These are phyloP conservation scores for Protomyces inouyei DNA, from an alignment of 1,139 yeast species.

Conservation along the genomic window DNA sequence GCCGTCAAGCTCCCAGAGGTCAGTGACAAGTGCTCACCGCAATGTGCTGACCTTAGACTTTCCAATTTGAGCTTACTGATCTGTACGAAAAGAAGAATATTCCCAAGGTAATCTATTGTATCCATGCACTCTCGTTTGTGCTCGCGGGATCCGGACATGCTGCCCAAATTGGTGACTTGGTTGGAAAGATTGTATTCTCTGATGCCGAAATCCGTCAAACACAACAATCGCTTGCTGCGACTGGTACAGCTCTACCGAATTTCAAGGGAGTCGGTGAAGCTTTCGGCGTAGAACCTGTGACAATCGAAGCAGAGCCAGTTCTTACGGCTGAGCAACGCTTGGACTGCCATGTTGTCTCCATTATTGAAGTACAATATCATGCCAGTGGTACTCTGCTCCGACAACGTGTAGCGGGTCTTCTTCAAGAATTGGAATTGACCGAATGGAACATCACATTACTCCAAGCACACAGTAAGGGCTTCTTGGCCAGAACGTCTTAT, in stretches of 20 bases:
- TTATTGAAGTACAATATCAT: slow-evolving; percentile 42
- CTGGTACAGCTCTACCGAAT: slow-evolving; percentile 44
- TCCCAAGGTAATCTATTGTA: slow-evolving; percentile 89
- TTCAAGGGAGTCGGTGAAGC: slow-evolving; percentile 44
- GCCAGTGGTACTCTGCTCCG: slow-evolving; percentile 31
- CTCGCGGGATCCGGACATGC: slow-evolving; percentile 53
- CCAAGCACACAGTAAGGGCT: slow-evolving; percentile 40
- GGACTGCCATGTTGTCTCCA: slow-evolving; percentile 32
- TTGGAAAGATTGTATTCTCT: slow-evolving; percentile 58
- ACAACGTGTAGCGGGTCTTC: background rate
- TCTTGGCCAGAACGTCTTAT: slow-evolving; percentile 34
- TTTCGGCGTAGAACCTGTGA: slow-evolving; percentile 35
- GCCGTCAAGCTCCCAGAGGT: slow-evolving; percentile 67
- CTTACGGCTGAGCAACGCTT: slow-evolving; percentile 38
- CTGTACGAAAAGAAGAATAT: slow-evolving; percentile 86
- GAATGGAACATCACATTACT: slow-evolving; percentile 34
- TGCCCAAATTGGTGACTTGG: slow-evolving; percentile 60
- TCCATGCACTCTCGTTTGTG: slow-evolving; percentile 80
- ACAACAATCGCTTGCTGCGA: slow-evolving; percentile 57
- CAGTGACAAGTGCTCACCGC: background rate
- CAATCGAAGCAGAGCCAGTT: slow-evolving; percentile 34
- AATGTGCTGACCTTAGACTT: slow-evolving; percentile 5
- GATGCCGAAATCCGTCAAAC: slow-evolving; percentile 66
- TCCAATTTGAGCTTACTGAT: slow-evolving; percentile 47
- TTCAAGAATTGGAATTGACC: background rate